These are phyloP conservation scores for Dalbergia oliveri DNA, from an alignment of 306 rosid species.

Conservation along the genomic window DNA sequence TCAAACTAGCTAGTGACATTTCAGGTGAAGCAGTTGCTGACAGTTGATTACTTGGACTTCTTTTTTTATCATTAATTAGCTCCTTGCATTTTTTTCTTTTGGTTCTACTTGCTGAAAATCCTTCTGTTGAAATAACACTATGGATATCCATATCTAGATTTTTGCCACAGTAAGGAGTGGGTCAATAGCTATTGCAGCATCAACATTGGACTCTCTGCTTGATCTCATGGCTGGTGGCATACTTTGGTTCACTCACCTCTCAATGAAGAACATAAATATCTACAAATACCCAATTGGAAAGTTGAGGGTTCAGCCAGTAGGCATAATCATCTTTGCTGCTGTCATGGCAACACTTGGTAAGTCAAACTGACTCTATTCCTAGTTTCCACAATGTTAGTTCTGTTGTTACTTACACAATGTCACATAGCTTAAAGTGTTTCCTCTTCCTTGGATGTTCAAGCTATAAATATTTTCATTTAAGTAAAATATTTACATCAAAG, in stretches of 20 bases:
- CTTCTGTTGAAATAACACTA: conserved; percentile 19
- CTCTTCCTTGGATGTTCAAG: no score
- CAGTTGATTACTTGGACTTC: conserved; percentile 3
- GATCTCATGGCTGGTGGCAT: conserved; percentile 96
- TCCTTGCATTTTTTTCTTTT: conserved; percentile 6
- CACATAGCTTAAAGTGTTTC: no score
- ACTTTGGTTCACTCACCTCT: conserved; percentile 90
- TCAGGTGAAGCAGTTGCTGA: conserved; percentile 11
- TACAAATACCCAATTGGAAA: conserved; percentile 91
- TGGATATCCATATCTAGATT: conserved; percentile 48
- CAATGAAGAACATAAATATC: conserved; percentile 85
- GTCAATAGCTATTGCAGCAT: conserved; percentile 84
- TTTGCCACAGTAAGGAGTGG: conserved; percentile 79
- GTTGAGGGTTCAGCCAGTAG: conserved; percentile 94
- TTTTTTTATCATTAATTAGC: conserved; percentile 11
- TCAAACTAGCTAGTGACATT: not conserved
- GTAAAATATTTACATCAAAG: no score
- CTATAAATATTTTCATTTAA: no score
- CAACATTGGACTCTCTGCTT: conserved; percentile 82
- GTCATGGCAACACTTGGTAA: conserved; percentile 90
- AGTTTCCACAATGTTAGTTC: no score
- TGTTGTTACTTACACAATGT: no score
- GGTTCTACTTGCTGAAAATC: not conserved
- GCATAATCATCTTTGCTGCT: conserved; percentile 92
- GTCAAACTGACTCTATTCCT: conserved; percentile 35